Evolutionary conservation across 805 yeast genomes (phyloP), one percentile per base, ranked within the genome.

Genomic region (Wickerhamiella shivajii): DNA sequence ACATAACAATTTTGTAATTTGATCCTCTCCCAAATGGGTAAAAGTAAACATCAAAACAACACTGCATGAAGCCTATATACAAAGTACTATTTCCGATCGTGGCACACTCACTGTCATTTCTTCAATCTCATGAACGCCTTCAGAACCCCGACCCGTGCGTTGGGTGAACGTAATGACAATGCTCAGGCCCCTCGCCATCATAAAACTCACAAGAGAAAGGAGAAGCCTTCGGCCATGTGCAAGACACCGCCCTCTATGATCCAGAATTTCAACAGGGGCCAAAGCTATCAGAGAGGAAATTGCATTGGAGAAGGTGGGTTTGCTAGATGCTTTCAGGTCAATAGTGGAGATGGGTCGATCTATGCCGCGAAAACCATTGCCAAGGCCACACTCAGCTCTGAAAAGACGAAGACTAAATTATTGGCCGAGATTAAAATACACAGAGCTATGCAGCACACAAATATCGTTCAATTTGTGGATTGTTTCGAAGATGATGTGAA

Each of bases 321-420:
- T 63, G 99, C 98, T 12, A 72, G 97, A 51, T 90, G 99, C 53
- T 90, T 90, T 60, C 96, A 90, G 55, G 90, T 90, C 66, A 81
- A 78, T 52, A 94, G 85, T 57, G 77, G 83, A 40, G 42, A 49
- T 15, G 97, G 97, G 22, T 71, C 72, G 49, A 68, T 80, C 1
- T 90, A 66, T 56, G 99, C 98, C 13, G 98, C 98, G 20, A 90
- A 90, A 52, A 92, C 98, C 0, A 93, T 90, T 23, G 98, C 99
- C 35, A 90, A 90, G 57, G 85, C 85, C 0, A 84, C 96, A 8
- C 77, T 90, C 45, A 79, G 77, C 45, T 76, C 78, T 40, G 93
- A 80, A 48, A 87, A 87, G 64, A 85, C 97, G 9, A 74, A 80
- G 47, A 69, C 44, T 11, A 62, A 61, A 58, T 69, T 90, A 39